phyloP scores from a whole-genome alignment of 2,329 filamentous ascomycete genomes.

The Ophiostoma australiae region DNA sequence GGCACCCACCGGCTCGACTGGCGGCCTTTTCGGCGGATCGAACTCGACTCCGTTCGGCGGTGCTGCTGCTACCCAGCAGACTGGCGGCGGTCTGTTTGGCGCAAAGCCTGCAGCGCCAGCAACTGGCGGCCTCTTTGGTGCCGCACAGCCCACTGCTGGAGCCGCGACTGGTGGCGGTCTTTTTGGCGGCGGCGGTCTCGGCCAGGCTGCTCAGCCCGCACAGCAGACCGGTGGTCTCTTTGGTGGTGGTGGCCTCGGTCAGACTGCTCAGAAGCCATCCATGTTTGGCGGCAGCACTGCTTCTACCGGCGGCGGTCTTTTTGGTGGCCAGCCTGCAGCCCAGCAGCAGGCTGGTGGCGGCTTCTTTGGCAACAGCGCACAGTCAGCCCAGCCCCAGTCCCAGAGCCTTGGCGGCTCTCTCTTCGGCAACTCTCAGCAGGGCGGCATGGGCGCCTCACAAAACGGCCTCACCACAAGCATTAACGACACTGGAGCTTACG shows the following conservation, averaged over 20 bases:
- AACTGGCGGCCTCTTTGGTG: slow-evolving; percentile 12
- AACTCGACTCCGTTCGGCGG: slow-evolving; percentile 5
- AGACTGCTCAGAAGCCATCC: slow-evolving; percentile 52
- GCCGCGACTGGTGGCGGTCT: slow-evolving; percentile 37
- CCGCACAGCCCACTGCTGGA: slow-evolving; percentile 24
- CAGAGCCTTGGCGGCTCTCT: slow-evolving; percentile 49
- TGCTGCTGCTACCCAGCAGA: background rate
- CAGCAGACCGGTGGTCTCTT: slow-evolving; percentile 43
- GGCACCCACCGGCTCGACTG: slow-evolving; percentile 18
- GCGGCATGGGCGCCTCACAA: slow-evolving; percentile 50
- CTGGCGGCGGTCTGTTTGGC: slow-evolving; percentile 11
- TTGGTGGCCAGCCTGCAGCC: slow-evolving; percentile 44
- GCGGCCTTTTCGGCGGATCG: slow-evolving; percentile 11
- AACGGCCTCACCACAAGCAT: slow-evolving; percentile 71
- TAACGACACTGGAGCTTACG: slow-evolving; percentile 81
- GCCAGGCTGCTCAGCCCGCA: slow-evolving; percentile 49
- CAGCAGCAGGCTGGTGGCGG: slow-evolving; percentile 39
- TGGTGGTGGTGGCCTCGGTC: slow-evolving; percentile 36
- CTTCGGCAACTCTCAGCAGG: slow-evolving; percentile 50
- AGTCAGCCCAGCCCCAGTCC: slow-evolving; percentile 46
- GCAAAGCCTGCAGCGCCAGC: slow-evolving; percentile 10
- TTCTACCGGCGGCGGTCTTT: slow-evolving; percentile 47
- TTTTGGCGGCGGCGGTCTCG: slow-evolving; percentile 47
- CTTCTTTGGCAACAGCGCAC: slow-evolving; percentile 45
- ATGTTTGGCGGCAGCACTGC: slow-evolving; percentile 48